Conservation (phyloP, 306 rosid species). For the Prunus kanzakura region DNA sequence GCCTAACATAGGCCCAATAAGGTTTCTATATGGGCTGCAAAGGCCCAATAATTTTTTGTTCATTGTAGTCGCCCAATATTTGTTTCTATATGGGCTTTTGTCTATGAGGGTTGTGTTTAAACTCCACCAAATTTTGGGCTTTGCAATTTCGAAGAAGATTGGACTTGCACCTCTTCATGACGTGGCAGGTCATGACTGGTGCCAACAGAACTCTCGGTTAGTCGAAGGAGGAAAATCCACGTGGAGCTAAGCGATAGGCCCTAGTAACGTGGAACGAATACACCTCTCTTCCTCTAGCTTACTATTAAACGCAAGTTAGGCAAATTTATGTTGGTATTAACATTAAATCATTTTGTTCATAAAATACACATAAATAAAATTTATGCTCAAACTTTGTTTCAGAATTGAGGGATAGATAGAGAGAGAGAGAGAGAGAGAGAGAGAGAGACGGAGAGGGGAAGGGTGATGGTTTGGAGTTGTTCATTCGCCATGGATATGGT, state of each 20-base stretch:
- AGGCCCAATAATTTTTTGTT: neutral
- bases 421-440: neutral
- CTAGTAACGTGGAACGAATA: conserved; percentile 45
- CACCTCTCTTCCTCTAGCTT: neutral
- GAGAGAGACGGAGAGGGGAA: neutral
- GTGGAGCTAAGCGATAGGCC: conserved; percentile 34
- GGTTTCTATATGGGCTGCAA: no score
- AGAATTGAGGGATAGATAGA: neutral
- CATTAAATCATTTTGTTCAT: neutral
- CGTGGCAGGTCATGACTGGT: conserved; percentile 16
- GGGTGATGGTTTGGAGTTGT: conserved; percentile 34
- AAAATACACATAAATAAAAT: neutral
- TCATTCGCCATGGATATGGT: conserved; percentile 47
- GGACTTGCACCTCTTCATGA: neutral
- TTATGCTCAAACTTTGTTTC: neutral
- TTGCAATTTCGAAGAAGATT: neutral
- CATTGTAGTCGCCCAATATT: no score
- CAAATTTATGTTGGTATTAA: neutral
- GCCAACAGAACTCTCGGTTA: neutral
- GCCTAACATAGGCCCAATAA: no score
- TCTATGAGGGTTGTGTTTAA: no score
- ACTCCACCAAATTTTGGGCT: no score
- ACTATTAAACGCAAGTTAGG: neutral
- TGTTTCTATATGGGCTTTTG: no score
- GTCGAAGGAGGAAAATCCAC: conserved; percentile 16